Evolutionary conservation across 441 rosid genomes (phyloP).

Genomic region (Francoa sonchifolia): DNA sequence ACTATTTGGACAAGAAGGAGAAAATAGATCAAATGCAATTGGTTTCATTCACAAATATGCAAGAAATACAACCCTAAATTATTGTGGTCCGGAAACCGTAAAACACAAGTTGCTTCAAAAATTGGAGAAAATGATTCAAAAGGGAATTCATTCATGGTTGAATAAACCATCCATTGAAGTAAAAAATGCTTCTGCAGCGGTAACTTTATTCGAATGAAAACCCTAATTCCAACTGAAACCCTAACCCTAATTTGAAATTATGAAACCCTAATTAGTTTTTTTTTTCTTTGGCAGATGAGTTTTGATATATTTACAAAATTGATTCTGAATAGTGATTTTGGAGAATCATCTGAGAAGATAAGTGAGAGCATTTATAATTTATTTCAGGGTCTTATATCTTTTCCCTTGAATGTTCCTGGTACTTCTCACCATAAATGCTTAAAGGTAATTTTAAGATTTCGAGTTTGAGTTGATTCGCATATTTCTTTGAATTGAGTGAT

Average conservation of each 20-base stretch:
- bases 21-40: slow-evolving; percentile 2
- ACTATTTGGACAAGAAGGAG: slow-evolving; percentile 14
- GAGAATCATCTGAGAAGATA: slow-evolving; percentile 4
- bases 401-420: slow-evolving; percentile 29
- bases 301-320: slow-evolving; percentile 11
- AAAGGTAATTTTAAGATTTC: slow-evolving; percentile 13
- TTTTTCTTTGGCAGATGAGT: slow-evolving; percentile 9
- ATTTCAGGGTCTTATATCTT: slow-evolving; percentile 7
- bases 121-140: slow-evolving; percentile 9
- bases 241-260: not conserved
- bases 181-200: slow-evolving; percentile 10
- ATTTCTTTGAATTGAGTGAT: no score
- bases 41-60: slow-evolving; percentile 19
- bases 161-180: slow-evolving; percentile 10
- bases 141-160: slow-evolving; percentile 14
- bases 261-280: not conserved
- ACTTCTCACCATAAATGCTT: slow-evolving; percentile 21
- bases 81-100: slow-evolving; percentile 19
- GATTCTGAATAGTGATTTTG: slow-evolving; percentile 9
- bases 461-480: no score
- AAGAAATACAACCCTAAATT: slow-evolving; percentile 7
- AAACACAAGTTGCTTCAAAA: slow-evolving; percentile 14
- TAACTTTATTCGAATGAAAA: slow-evolving; percentile 1
- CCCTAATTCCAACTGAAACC: not conserved
- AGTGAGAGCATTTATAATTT: slow-evolving; percentile 8